Evolutionary conservation across 2,329 filamentous ascomycete genomes (phyloP).

Genomic region (Paraphaeosphaeria minitans): DNA sequence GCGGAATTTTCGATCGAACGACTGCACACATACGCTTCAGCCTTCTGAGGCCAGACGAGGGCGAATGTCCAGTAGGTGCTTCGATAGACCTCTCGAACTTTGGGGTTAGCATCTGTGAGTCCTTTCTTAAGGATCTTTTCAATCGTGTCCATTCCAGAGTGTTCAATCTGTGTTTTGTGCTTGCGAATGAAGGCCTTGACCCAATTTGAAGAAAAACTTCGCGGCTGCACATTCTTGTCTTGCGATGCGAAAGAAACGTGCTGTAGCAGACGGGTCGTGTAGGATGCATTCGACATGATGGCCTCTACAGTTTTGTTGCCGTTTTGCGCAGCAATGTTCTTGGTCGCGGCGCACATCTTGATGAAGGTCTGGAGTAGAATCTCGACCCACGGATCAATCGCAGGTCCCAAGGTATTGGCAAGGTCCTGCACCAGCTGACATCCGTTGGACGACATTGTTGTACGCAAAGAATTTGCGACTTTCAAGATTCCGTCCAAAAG

Average conservation of each 20-base stretch:
- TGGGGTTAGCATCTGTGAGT: conserved; percentile 85
- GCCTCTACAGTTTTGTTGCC: conserved; percentile 81
- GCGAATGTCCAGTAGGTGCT: conserved; percentile 86
- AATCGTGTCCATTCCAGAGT: conserved; percentile 78
- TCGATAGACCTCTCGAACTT: conserved; percentile 84
- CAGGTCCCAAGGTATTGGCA: conserved; percentile 74
- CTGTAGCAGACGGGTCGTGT: conserved; percentile 79
- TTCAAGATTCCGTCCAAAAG: conserved; percentile 90
- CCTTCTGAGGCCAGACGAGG: conserved; percentile 75
- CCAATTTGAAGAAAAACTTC: conserved; percentile 81
- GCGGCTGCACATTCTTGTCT: conserved; percentile 91
- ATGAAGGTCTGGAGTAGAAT: conserved; percentile 86
- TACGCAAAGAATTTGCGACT: conserved; percentile 79
- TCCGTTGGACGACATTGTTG: conserved; percentile 86
- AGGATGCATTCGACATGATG: conserved; percentile 79
- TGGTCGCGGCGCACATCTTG: conserved; percentile 86
- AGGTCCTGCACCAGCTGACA: conserved; percentile 85
- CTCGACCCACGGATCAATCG: conserved; percentile 86
- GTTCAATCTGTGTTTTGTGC: conserved; percentile 83
- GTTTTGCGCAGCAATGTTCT: conserved; percentile 87
- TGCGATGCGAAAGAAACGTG: conserved; percentile 82
- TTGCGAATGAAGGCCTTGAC: conserved; percentile 80
- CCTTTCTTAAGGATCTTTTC: conserved; percentile 91
- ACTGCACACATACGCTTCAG: conserved; percentile 67
- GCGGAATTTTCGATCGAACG: background rate